Conservation (phyloP, 2,329 filamentous ascomycete species). For the Grosmannia serpens region DNA sequence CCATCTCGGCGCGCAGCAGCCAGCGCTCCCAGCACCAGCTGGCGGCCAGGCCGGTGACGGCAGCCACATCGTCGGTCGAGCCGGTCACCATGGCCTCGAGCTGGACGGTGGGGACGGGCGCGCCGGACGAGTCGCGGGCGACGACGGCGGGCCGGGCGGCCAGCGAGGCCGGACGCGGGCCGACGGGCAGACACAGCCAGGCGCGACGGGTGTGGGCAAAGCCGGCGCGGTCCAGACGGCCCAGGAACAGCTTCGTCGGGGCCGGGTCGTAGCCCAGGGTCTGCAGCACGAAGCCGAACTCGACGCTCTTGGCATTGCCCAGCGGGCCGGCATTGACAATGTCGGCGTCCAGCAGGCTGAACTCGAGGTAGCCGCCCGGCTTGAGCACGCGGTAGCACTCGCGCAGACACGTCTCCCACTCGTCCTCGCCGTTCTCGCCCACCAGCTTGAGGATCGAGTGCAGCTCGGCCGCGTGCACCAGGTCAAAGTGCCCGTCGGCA, state of each 20-base stretch:
- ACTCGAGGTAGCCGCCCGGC: slow-evolving; percentile 87
- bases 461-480: slow-evolving; percentile 80
- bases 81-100: slow-evolving; percentile 55
- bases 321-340: slow-evolving; percentile 74
- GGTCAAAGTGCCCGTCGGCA: slow-evolving; percentile 73
- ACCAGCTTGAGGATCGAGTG: slow-evolving; percentile 72
- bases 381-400: slow-evolving; percentile 90
- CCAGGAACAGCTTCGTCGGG: slow-evolving; percentile 71
- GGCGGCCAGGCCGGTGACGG: slow-evolving; percentile 70
- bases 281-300: slow-evolving; percentile 84
- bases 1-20: slow-evolving; percentile 77
- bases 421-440: slow-evolving; percentile 58
- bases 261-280: slow-evolving; percentile 81
- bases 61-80: slow-evolving; percentile 59
- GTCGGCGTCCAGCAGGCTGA: slow-evolving; percentile 79
- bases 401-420: slow-evolving; percentile 73
- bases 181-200: slow-evolving; percentile 85
- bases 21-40: slow-evolving; percentile 94
- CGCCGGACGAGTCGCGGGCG: slow-evolving; percentile 20
- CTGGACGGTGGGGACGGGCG: slow-evolving; percentile 33
- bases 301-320: slow-evolving; percentile 72
- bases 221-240: slow-evolving; percentile 60
- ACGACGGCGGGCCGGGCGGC: slow-evolving; percentile 23
- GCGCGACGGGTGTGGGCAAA: slow-evolving; percentile 73
- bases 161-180: slow-evolving; percentile 32